A percentile compares a stretch with the other conserved stretches of the same genome.
Conservation (phyloP, 1,284 basidiomycete species). For the Abortiporus biennis region DNA sequence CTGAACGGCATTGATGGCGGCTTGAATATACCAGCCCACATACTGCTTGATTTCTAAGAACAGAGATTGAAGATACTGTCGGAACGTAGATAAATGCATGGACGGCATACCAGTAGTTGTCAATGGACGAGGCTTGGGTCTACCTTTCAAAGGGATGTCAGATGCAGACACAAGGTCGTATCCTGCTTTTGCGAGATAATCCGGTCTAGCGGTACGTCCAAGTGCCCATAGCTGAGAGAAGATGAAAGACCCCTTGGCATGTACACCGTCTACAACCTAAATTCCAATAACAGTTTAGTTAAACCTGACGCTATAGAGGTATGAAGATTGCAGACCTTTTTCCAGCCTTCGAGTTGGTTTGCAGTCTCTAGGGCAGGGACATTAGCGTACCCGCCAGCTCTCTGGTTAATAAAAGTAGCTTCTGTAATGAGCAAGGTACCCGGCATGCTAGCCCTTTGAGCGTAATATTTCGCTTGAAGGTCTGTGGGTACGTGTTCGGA, state of each 20-base stretch:
- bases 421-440: conserved; percentile 43
- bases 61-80: too few species aligned
- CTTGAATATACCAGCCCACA: conserved; percentile 15
- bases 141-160: conserved; percentile 33
- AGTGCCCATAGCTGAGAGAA: conserved; percentile 40
- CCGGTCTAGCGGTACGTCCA: conserved; percentile 29
- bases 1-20: conserved; percentile 19
- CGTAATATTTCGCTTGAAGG: conserved; percentile 33
- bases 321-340: conserved; percentile 27
- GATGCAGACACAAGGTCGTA: conserved; percentile 36
- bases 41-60: conserved; percentile 21
- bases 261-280: conserved; percentile 15
- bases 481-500: conserved; percentile 15
- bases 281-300: too few species aligned
- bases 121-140: conserved; percentile 19
- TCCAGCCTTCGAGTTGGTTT: conserved; percentile 37
- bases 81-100: not conserved
- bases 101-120: conserved; percentile 9
- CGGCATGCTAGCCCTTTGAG: conserved; percentile 31
- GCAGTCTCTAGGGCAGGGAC: conserved; percentile 34
- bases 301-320: too few species aligned
- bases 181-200: conserved; percentile 21
- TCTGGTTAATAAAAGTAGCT: conserved; percentile 30
- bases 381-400: conserved; percentile 27
- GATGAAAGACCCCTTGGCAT: conserved; percentile 27